Evolutionary conservation across 2,329 filamentous ascomycete genomes (phyloP), one percentile per base, ranked within the genome.

Genomic region (Xylaria sp.): DNA sequence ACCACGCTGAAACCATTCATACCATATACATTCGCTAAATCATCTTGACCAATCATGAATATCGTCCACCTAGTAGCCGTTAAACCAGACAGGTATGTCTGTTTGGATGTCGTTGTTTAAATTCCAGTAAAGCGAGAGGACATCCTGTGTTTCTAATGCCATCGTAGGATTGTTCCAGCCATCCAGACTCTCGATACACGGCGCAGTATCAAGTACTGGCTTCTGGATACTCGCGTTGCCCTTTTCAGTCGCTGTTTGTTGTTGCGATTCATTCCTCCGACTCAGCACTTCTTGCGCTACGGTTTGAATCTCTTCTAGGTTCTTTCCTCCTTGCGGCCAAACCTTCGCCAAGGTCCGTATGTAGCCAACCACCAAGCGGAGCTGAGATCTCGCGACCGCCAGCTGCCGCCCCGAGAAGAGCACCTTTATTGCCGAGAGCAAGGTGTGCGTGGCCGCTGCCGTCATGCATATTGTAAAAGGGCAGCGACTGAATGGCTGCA

Each of bases 401-500:
- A 72, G 63, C 61, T 65, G 66, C 20, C 68, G 66, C 17, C 69
- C 69, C 0, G 68, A 63, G 28, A 68, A 71, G 26, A 71, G 57
- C 13, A 46, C 62, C 23, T 62, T 67, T 4, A 69, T 62, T 2
- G 71, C 71, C 9, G 71, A 54, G 9, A 72, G 65, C 9, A 72
- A 42, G 2, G 71, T 51, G 28, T 67, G 56, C 17, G 66, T 68
- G 26, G 65, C 67, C 13, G 71, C 66, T 10, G 69, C 66, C 6
- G 69, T 72, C 71, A 72, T 72, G 59, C 71, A 72, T 15, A 72
- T 65, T 0, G 71, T 72, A 36, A 72, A 72, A 2, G 71, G 71
- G 54, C 66, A 67, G 9, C 69, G 69, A 20, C 49, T 48, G 31
- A 65, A 51, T 2, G 66, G 71, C 57, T 63, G 64, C 23, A 68